Evolutionary conservation across 352 stramenopile species (phyloP), one percentile per base, ranked within the genome.

Genomic region (Peronospora destructor): DNA sequence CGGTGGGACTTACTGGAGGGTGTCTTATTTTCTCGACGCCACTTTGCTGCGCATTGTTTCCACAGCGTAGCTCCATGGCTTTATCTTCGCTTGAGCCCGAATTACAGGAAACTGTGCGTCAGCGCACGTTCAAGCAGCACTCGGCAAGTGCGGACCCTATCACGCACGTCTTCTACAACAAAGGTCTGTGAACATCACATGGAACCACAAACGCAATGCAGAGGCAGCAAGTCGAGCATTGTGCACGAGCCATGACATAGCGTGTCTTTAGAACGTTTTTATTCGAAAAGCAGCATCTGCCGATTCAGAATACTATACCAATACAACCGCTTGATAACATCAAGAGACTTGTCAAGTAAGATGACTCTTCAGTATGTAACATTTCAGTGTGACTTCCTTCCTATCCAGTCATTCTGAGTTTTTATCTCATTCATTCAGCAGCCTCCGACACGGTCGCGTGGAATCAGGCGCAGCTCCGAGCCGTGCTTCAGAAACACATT

Each of bases 401-500:
- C 17, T 33, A 54, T 40, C 23, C 37, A 19, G 5, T 11, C 25
- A 8, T 39, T 4, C 21, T n/a, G 5, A 8, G 12, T 14, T 0
- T 19, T 26, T 10, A 36, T 36, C 13, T 40, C n/a, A 46, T 11
- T 7, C 3, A 19, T 47, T 53, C 37, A 64, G 33, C 49, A 58
- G 28, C 75, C 72, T 40, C 83, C 83, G 38, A 93, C 83, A 49
- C 83, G 75, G 49, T 93, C 83, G 37, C 83, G 75, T 6, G 83
- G 83, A 50, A 93, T 93, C 45, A 93, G 70, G 38, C 83, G 71
- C 52, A 93, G 64, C 43, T 93, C 83, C 21, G 72, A 85, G 47
- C 83, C 83, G 53, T 93, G 68, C 64, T 93, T 93, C 32, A 93
- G 53, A 49, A 91, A 91, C 17, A 93, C 74, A 41, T 85, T 90